These are phyloP conservation scores for Fragaria iinumae DNA, from an alignment of 306 rosid species.

Conservation along the genomic window DNA sequence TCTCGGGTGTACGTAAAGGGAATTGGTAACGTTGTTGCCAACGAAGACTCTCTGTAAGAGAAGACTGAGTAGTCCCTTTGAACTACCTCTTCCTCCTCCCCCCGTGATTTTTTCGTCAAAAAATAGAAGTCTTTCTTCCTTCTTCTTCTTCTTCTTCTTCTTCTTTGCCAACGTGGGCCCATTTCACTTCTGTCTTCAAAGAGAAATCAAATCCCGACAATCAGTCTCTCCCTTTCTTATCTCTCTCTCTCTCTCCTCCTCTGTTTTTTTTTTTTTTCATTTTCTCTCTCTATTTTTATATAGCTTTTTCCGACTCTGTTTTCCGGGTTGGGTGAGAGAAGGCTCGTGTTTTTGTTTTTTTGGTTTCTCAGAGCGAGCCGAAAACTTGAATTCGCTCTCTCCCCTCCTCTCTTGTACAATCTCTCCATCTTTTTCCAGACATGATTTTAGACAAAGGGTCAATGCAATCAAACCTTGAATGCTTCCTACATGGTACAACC, in stretches of 20 bases:
- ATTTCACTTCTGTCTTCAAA: conserved; percentile 28
- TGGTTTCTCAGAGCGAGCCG: conserved; percentile 23
- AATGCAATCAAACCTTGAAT: conserved; percentile 76
- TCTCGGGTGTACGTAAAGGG: conserved; percentile 24
- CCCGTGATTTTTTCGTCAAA: conserved; percentile 46
- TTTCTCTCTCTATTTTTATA: conserved; percentile 18
- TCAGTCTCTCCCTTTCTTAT: conserved; percentile 29
- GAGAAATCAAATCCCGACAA: conserved; percentile 43
- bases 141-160: too few relatives aligned
- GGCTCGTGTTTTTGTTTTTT: conserved; percentile 1
- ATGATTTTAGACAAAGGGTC: conserved; percentile 54
- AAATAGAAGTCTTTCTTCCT: conserved; percentile 26
- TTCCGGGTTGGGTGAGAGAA: conserved; percentile 73
- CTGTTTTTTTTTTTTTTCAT: neutral
- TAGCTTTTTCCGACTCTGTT: conserved; percentile 31
- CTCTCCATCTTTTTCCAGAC: conserved; percentile 12
- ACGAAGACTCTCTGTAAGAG: conserved; percentile 34
- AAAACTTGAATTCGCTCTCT: conserved; percentile 4
- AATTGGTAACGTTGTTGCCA: conserved; percentile 41
- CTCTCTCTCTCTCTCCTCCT: conserved; percentile 24
- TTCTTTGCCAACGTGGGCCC: conserved; percentile 14
- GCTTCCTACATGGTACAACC: conserved; percentile 74
- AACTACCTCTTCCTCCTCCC: neutral
- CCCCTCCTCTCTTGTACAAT: conserved; percentile 13
- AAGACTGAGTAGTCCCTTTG: conserved; percentile 27